Percentiles rank a stretch among this genome's conserved stretches.
Conservation (phyloP, 768 basidiomycete species). For the Russula ochroleuca region DNA sequence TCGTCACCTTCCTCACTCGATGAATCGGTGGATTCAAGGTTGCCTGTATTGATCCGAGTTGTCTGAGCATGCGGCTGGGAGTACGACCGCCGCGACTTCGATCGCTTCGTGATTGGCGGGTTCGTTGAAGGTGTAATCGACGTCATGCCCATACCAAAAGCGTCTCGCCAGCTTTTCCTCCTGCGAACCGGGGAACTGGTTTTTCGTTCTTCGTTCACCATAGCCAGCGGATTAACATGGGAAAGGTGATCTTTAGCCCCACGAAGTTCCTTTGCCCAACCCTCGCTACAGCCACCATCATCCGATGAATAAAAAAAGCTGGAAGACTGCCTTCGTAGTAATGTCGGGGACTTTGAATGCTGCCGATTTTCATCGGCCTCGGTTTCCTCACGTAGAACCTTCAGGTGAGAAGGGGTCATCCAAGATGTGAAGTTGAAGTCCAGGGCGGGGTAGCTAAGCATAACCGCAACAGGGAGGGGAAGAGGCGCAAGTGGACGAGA, state of each 20-base stretch:
- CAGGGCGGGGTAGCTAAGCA: conserved; percentile 86
- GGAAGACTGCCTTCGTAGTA: conserved; percentile 54
- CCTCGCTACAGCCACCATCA: conserved; percentile 49
- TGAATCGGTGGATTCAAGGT: conserved; percentile 7
- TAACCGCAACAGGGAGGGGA: conserved; percentile 73
- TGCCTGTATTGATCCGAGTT: not conserved
- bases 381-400: conserved; percentile 71
- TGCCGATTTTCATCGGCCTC: conserved; percentile 27
- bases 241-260: conserved; percentile 62
- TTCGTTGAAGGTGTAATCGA: conserved; percentile 26
- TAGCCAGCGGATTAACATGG: conserved; percentile 85
- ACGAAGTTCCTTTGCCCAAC: conserved; percentile 28
- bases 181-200: conserved; percentile 31
- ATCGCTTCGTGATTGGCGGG: conserved; percentile 11
- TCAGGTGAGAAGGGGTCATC: conserved; percentile 84
- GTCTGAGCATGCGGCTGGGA: conserved; percentile 8
- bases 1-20: conserved; percentile 39
- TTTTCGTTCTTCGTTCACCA: conserved; percentile 62
- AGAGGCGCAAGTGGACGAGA: conserved; percentile 40
- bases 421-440: conserved; percentile 99
- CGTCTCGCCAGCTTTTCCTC: conserved; percentile 35
- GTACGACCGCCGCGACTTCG: conserved; percentile 23
- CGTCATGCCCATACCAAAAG: conserved; percentile 31
- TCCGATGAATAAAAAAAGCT: conserved; percentile 73
- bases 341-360: conserved; percentile 21